phyloP scores from a whole-genome alignment of 2,329 filamentous ascomycete species.

The Trichoderma atrobrunneum region DNA sequence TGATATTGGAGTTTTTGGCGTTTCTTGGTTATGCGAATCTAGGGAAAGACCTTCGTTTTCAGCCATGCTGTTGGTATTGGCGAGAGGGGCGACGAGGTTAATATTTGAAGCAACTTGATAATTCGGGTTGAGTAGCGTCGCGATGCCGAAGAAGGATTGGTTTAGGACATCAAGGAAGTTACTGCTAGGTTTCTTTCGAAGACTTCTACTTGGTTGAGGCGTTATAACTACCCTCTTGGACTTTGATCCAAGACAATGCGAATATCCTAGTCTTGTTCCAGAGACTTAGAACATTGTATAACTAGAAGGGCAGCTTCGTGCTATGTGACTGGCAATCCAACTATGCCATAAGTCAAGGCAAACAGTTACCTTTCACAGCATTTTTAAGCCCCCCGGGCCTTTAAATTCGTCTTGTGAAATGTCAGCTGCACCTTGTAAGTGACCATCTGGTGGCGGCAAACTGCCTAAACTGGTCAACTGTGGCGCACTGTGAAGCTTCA shows the following conservation, averaged over 20 bases:
- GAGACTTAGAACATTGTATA: neutral
- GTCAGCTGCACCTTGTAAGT: neutral
- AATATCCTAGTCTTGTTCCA: neutral
- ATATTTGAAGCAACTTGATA: neutral
- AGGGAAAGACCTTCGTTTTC: neutral
- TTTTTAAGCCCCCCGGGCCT: neutral
- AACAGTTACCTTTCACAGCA: neutral
- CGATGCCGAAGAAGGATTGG: neutral
- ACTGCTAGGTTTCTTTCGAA: neutral
- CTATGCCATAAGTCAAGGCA: no score
- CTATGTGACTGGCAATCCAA: no score
- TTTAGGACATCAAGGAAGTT: neutral
- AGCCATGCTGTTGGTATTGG: neutral
- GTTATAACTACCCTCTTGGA: neutral
- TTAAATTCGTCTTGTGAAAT: neutral
- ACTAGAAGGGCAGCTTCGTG: neutral
- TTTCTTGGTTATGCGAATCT: neutral
- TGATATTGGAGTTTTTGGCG: neutral
- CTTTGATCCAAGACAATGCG: neutral
- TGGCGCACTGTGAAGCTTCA: slow-evolving; percentile 29
- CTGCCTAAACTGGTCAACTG: slow-evolving; percentile 14
- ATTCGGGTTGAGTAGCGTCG: neutral
- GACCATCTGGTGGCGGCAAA: neutral
- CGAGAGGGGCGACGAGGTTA: neutral
- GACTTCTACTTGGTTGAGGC: accelerated